Evolutionary conservation across 2,329 filamentous ascomycete species (phyloP), one percentile per base, ranked within the genome.

Genomic region (Chrysoporthe cubensis): DNA sequence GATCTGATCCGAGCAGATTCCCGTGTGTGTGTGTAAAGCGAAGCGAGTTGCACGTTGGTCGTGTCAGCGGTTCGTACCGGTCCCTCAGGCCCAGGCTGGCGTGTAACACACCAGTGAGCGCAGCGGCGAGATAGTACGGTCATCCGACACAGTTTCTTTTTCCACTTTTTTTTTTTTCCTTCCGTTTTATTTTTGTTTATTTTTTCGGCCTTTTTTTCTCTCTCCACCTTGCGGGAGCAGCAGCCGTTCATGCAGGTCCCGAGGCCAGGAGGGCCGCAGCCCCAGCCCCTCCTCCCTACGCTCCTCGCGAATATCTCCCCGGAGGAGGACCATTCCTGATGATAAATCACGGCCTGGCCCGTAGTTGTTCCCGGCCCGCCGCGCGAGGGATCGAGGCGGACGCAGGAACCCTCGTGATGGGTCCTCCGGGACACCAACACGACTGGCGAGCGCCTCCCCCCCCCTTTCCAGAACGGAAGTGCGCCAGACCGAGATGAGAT

Each of bases 1-100:
- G 65, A 60, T 62, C 54, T 44, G 11, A 67, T n/a, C 58, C 34
- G 62, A 62, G 48, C 61, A 43, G 52, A 34, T 67, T 44, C 43
- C 42, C 57, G 9, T 46, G 7, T 46, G 26, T 26, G 26, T 26
- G 26, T 26, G 26, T 8, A 59, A 4, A 54, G 50, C 50, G 50
- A 54, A 34, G 50, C 50, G 50, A 54, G 26, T 21, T 34, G 50
- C 48, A 52, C 21, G 2, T n/a, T 37, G n/a, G 2, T 50, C 32
- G 14, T n/a, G 54, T 40, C 54, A 40, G 54, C 54, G 18, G 16
- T n/a, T 62, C 60, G 26, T 62, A 34, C 43, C 14, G 60, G 32
- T 32, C 43, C 43, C 26, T 5, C 5, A 37, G 60, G 18, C 32
- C 9, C 60, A 18, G 60, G 18, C 43, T 34, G 46, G 46, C 46